Base-by-base conservation (phyloP, 2,329 filamentous ascomycete genomes). In the Exophiala dermatitidis region DNA sequence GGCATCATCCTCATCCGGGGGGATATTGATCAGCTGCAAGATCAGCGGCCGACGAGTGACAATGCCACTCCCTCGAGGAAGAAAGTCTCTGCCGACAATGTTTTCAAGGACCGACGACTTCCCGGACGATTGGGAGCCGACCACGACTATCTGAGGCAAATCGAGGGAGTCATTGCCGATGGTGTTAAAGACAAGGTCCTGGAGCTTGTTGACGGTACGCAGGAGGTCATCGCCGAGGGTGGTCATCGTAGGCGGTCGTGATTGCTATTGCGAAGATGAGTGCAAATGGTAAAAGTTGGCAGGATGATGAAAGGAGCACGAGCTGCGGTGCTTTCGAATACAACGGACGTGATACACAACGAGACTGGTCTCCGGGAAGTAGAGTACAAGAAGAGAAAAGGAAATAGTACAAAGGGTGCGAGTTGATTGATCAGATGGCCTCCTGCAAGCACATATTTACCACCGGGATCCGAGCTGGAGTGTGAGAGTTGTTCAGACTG, bases 51-150 rank as follows among this genome's bases (percentile, higher is more conserved):
- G 82, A 58, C 93, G 82, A 53, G 93, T 98, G 60, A 96, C 90
- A 71, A 98, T 97, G 69, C 93, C 93, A 69, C 89, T 95, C 66
- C 93, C 93, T 70, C 93, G 86, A 54, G 93, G 93, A 50, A 98
- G 78, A 72, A 98, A 98, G 73, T 98, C 93, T 72, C 91, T 83
- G 66, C 93, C 93, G 66, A 98, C 93, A 64, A 98, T 95, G 72
- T 98, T 98, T 75, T 98, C 93, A 60, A 98, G 84, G 29, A 98
- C 93, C 5, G 93, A 97, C 10, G 91, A 97, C 76, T 98, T 98
- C 68, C 93, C 93, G 52, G 93, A 94, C 7, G 93, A 97, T 74
- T 98, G 93, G 57, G 93, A 98, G 60, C 93, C 93, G 65, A 98
- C 93, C 57, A 98, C 93, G 61, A 98, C 93, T 79, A 98, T 98